Evolutionary conservation across 2,329 filamentous ascomycete species (phyloP), one percentile per base, ranked within the genome.

Genomic region (Ascochyta fabae): DNA sequence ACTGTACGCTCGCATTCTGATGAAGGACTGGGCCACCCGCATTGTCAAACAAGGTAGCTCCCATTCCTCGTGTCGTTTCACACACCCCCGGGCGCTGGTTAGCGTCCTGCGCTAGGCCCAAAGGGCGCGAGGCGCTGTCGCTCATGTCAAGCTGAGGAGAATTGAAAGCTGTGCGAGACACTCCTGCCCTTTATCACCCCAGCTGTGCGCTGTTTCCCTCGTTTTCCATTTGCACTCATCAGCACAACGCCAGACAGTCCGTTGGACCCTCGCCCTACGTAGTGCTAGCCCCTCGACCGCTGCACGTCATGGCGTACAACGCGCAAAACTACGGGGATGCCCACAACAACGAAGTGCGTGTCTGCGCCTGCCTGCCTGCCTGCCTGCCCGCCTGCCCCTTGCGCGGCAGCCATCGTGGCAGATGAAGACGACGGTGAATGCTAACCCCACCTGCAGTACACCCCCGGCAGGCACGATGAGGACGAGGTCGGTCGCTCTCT

Each of bases 401-500:
- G 10, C 29, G 29, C 29, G 12, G 29, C 29, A 4, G 13, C 12
- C 29, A 31, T 4, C 9, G 19, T 4, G 6, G 12, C 12, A 24
- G 42, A 34, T 5, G 2, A 16, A 5, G 35, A 15, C 3, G 15
- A 19, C 19, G 1, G 34, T 43, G 38, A 10, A 49, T 52, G 44
- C 52, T 59, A 53, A 56, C 48, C 12, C 38, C 29, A 34, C 10
- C 59, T 65, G 54, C 75, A 78, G 66, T 72, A 75, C 62, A 67
- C 69, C 47, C 70, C 67, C 47, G 55, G 54, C 60, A 56, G 61
- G 45, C 67, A 72, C 39, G 75, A 80, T 58, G 79, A 82, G 56
- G 79, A 81, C 19, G 80, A 82, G 60, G 78, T 77, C 55, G 77
- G 76, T 66, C 78, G 75, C 59, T 82, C 80, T 47, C 75, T 83